These are phyloP conservation scores for Neofusicoccum laricinum DNA, from an alignment of 2,329 filamentous ascomycete genomes.

Conservation along the genomic window DNA sequence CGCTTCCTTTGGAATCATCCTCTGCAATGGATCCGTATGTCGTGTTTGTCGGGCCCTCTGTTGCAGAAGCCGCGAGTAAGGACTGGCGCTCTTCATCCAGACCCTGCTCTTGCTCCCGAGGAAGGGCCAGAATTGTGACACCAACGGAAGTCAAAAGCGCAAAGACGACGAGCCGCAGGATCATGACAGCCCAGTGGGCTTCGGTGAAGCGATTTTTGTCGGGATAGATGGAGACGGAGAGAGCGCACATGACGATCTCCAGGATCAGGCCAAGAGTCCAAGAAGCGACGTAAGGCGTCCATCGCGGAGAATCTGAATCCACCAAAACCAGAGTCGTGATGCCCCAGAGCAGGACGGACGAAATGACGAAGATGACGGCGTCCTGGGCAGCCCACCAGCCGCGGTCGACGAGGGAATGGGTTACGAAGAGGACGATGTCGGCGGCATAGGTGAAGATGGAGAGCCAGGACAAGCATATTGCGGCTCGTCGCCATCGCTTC, in stretches of 20 bases:
- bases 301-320: conserved; percentile 25
- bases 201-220: conserved; percentile 20
- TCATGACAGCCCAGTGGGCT: conserved; percentile 25
- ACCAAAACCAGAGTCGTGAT: conserved; percentile 26
- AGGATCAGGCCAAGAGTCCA: conserved; percentile 32
- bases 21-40: conserved; percentile 38
- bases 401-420: conserved; percentile 27
- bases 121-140: background rate
- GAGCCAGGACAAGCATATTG: background rate
- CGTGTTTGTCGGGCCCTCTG: conserved; percentile 23
- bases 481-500: background rate
- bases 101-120: conserved; percentile 26
- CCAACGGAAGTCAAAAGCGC: conserved; percentile 24
- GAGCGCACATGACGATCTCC: conserved; percentile 29
- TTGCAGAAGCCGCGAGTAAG: conserved; percentile 49
- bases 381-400: conserved; percentile 31
- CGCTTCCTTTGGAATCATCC: conserved; percentile 30
- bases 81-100: conserved; percentile 59
- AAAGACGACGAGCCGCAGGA: conserved; percentile 25
- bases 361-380: conserved; percentile 32
- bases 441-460: conserved; percentile 14
- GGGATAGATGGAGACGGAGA: conserved; percentile 21
- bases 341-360: conserved; percentile 34
- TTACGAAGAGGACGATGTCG: conserved; percentile 25
- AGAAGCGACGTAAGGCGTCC: conserved; percentile 34